phyloP scores from a whole-genome alignment of 352 stramenopile genomes.

The Phytopythium cucurbitacearum region DNA sequence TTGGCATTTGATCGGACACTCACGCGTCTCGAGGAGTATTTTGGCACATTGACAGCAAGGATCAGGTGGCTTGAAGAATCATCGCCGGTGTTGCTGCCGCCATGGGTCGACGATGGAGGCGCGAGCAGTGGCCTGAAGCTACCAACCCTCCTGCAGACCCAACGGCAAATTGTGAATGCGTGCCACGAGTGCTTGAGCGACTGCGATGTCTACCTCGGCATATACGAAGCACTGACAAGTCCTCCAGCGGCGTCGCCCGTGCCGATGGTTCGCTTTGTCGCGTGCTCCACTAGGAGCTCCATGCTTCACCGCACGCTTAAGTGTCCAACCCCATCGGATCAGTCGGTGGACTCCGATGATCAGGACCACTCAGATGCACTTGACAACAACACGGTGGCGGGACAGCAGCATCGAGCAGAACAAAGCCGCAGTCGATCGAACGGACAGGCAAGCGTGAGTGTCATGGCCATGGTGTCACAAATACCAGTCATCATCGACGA shows the following conservation, averaged over 20 bases:
- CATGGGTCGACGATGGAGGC: conserved; percentile 7
- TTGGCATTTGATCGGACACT: conserved; percentile 47
- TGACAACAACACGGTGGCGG: not conserved
- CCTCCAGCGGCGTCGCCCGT: conserved; percentile 16
- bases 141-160: conserved; percentile 55
- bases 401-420: not conserved
- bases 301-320: conserved; percentile 38
- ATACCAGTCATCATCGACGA: conserved; percentile 33
- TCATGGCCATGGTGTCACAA: conserved; percentile 24
- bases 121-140: conserved; percentile 15
- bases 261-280: conserved; percentile 41
- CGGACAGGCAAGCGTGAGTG: conserved; percentile 15
- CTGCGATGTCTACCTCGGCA: conserved; percentile 66
- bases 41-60: conserved; percentile 19
- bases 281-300: conserved; percentile 38
- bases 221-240: conserved; percentile 52
- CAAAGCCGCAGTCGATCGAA: not conserved
- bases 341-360: too few relatives aligned
- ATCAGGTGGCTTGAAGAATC: conserved; percentile 19
- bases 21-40: conserved; percentile 33
- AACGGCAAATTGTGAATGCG: conserved; percentile 50
- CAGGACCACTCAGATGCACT: too few relatives aligned
- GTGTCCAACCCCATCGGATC: conserved; percentile 3
- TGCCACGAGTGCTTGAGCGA: conserved; percentile 56
- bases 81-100: conserved; percentile 3